These are phyloP conservation scores for Dalechampia spathulata DNA, from an alignment of 441 rosid genomes.

Conservation along the genomic window DNA sequence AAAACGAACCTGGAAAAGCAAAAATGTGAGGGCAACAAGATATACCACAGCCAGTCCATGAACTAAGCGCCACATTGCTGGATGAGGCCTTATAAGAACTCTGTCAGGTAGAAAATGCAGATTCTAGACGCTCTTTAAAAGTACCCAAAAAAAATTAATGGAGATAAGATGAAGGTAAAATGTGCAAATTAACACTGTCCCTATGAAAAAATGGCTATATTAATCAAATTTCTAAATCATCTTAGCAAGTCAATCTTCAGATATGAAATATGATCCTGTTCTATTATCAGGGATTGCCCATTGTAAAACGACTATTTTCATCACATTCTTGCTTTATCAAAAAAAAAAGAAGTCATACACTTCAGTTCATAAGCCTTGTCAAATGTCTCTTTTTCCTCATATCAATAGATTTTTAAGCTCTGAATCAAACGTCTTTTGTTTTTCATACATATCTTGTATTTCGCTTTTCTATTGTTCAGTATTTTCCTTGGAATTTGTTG, in stretches of 20 bases:
- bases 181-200: background rate
- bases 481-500: background rate
- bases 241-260: background rate
- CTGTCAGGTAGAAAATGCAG: slow-evolving; percentile 29
- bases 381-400: background rate
- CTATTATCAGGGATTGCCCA: background rate
- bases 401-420: background rate
- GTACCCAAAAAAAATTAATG: background rate
- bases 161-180: no score
- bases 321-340: no score
- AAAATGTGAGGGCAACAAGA: slow-evolving; percentile 89
- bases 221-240: background rate
- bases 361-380: background rate
- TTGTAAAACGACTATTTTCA: background rate
- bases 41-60: slow-evolving; percentile 98
- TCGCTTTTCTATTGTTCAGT: background rate
- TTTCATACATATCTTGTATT: background rate
- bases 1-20: slow-evolving; percentile 87
- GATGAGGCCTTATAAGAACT: slow-evolving; percentile 94
- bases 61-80: slow-evolving; percentile 97
- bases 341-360: no score
- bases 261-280: background rate
- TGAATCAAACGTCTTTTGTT: background rate
- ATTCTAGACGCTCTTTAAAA: background rate
- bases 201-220: background rate